Conservation (phyloP, 768 basidiomycete genomes). For the Boletus reticuloceps region DNA sequence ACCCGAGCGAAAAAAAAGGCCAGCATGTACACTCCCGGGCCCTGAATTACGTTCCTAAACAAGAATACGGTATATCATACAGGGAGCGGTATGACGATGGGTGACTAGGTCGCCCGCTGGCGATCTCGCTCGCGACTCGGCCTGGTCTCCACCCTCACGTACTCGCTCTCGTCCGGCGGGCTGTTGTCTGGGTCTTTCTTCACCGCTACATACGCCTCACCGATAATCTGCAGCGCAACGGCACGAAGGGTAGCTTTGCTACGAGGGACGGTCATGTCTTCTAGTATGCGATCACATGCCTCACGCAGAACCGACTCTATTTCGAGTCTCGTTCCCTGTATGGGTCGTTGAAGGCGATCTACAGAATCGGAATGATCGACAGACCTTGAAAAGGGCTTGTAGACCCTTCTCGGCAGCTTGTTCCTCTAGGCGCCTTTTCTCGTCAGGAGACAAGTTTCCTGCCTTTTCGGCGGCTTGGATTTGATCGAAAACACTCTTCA, state of each 20-base stretch:
- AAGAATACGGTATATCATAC: conserved; percentile 8
- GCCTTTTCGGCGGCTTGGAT: conserved; percentile 88
- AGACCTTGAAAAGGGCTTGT: conserved; percentile 86
- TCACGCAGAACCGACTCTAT: conserved; percentile 87
- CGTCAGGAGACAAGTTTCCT: conserved; percentile 74
- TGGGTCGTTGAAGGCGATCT: neutral
- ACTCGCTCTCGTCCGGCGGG: conserved; percentile 64
- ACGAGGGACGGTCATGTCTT: conserved; percentile 49
- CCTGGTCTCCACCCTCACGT: conserved; percentile 79
- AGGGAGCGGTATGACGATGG: neutral
- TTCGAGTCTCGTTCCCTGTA: conserved; percentile 85
- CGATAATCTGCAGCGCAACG: conserved; percentile 78
- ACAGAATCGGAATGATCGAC: neutral
- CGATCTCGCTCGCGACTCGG: conserved; percentile 50
- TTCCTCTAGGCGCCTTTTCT: conserved; percentile 81
- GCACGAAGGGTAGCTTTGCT: conserved; percentile 71
- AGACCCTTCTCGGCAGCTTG: conserved; percentile 92
- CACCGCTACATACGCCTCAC: conserved; percentile 72
- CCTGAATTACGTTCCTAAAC: conserved; percentile 2
- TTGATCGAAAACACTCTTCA: conserved; percentile 89
- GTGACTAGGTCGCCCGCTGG: conserved; percentile 19
- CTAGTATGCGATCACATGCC: conserved; percentile 79
- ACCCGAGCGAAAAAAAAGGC: neutral
- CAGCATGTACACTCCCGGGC: neutral
- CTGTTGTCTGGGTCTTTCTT: conserved; percentile 53